Evolutionary conservation across 176 grass and related monocot species (phyloP).

Genomic region (Oryza punctata): DNA sequence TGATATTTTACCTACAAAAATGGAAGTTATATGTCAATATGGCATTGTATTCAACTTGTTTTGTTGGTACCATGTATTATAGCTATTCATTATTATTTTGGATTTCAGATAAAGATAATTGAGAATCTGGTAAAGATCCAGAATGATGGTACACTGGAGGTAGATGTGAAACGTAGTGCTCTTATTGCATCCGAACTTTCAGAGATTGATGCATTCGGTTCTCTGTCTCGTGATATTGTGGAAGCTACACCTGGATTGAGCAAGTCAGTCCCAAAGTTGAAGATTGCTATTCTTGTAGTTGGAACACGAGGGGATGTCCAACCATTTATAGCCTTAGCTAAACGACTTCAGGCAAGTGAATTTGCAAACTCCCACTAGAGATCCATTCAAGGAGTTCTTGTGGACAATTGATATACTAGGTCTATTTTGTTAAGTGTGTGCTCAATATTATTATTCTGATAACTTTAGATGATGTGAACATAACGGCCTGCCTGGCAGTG

Average conservation of each 20-base stretch:
- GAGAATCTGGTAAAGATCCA: slow-evolving; percentile 86
- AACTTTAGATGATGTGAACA: slow-evolving; percentile 17
- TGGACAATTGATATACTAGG: slow-evolving; percentile 9
- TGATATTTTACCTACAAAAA: slow-evolving; percentile 19
- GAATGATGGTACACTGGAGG: slow-evolving; percentile 83
- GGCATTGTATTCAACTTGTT: not conserved
- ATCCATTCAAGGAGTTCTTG: not conserved
- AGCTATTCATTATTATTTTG: slow-evolving; percentile 28
- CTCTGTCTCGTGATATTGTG: slow-evolving; percentile 32
- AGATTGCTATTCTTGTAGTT: slow-evolving; percentile 95
- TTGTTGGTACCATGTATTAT: slow-evolving; percentile 19
- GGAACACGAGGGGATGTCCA: slow-evolving; percentile 98
- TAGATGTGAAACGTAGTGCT: slow-evolving; percentile 62
- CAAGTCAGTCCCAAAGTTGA: slow-evolving; percentile 91
- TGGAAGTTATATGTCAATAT: not conserved
- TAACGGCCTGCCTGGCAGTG: not conserved
- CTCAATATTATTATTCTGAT: slow-evolving; percentile 8
- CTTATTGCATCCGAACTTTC: slow-evolving; percentile 84
- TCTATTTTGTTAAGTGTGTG: not conserved
- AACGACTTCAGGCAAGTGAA: slow-evolving; percentile 83
- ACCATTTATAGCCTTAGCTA: slow-evolving; percentile 98
- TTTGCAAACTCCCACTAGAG: slow-evolving; percentile 29
- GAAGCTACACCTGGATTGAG: slow-evolving; percentile 46
- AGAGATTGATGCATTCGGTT: slow-evolving; percentile 84
- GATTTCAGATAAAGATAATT: slow-evolving; percentile 80